Evolutionary conservation across 2,329 filamentous ascomycete species (phyloP), one percentile per base, ranked within the genome.

Genomic region (Claviceps sp.): DNA sequence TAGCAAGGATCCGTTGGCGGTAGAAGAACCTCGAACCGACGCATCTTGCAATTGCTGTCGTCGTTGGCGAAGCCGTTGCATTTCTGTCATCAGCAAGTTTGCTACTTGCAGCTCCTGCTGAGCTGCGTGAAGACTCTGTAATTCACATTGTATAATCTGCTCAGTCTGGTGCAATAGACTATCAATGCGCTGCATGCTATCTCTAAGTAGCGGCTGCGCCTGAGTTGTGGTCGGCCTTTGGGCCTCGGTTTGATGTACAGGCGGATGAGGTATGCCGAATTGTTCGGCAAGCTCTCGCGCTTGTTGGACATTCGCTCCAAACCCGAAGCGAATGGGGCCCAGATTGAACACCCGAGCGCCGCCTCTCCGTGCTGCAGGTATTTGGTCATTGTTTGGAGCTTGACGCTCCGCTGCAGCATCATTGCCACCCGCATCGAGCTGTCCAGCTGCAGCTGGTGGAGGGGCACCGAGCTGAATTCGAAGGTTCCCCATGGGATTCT

Each of bases 321-420:
- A 87, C 0, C 84, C 87, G 22, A 93, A 70, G 30, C 86, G 74
- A 36, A 93, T 70, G 2, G 87, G 87, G 0, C 87, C 87, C 47
- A 93, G 69, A 58, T 87, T 85, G 59, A 85, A 82, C 52, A 87
- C 74, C 43, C 81, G 74, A 55, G 81, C 76, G 49, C 76, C 72
- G 13, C 62, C 65, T 13, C 58, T 58, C 34, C 57, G 55, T 37
- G 49, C 56, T 43, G 55, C 57, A 5, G 56, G 59, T 34, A 50
- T 53, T 20, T 57, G 59, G 24, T 44, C 55, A n/a, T 53, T 50
- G 26, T 60, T 53, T 14, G 49, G 56, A 20, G 48, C 46, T 16
- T 46, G 52, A 30, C 53, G 57, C 16, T 52, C 55, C 5, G 24
- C 49, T 36, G 40, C 54, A 14, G 30, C 55, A 38, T 55, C 50